Evolutionary conservation across 2,329 filamentous ascomycete species (phyloP).

Genomic region (Pseudogymnoascus sp.): DNA sequence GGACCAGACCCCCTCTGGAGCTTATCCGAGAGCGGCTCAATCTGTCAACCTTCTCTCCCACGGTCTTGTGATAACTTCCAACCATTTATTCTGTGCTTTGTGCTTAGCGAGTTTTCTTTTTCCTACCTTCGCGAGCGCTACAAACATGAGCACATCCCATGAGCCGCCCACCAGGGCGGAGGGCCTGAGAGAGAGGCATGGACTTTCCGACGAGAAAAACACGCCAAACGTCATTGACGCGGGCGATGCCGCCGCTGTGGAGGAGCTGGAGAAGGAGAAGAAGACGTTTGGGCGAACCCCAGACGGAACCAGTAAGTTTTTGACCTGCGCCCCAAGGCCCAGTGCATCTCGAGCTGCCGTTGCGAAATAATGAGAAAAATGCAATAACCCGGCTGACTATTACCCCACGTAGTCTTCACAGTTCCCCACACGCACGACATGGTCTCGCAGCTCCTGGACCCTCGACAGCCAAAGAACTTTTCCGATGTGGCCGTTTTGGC

Average conservation of each 20-base stretch:
- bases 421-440: slow-evolving; percentile 97
- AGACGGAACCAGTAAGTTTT: slow-evolving; percentile 71
- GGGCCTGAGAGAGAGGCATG: slow-evolving; percentile 4
- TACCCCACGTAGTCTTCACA: slow-evolving; percentile 62
- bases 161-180: slow-evolving; percentile 7
- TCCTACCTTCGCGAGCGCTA: neutral
- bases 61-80: slow-evolving; percentile 4
- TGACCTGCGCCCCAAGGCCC: neutral
- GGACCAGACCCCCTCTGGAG: neutral
- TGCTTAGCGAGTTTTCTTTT: slow-evolving; percentile 6
- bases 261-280: slow-evolving; percentile 41
- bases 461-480: slow-evolving; percentile 88
- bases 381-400: slow-evolving; percentile 9
- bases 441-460: slow-evolving; percentile 94
- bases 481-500: slow-evolving; percentile 74
- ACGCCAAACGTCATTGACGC: neutral
- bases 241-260: slow-evolving; percentile 10
- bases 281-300: slow-evolving; percentile 89
- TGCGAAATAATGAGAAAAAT: slow-evolving; percentile 7
- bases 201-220: neutral
- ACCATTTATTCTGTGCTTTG: slow-evolving; percentile 5
- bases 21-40: slow-evolving; percentile 7
- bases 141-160: slow-evolving; percentile 7
- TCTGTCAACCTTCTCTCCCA: slow-evolving; percentile 1
- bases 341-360: neutral